Evolutionary conservation across 2,329 filamentous ascomycete species (phyloP), one percentile per base, ranked within the genome.

Genomic region (Fusarium continuum): DNA sequence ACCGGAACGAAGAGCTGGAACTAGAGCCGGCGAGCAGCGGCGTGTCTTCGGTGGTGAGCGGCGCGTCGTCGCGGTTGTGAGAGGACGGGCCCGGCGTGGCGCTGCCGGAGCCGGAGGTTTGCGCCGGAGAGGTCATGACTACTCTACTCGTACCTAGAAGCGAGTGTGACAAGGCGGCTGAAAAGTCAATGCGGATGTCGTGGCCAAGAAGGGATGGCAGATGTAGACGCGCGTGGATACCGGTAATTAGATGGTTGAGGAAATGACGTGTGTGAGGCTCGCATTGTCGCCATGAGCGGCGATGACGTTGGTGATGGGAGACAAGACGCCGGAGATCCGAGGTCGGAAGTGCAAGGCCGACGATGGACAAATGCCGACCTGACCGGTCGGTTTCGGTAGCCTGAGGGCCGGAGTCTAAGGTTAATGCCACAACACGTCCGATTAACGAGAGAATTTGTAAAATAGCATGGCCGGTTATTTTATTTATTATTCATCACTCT

Each of bases 31-130:
- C 35, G 23, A 72, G 47, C 16, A 72, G 45, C 2, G 70, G 70
- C 17, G 70, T 71, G 47, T 65, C 51, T 40, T 71, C 69, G 11
- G 59, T 61, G 20, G 28, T 35, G n/a, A 13, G 19, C 17, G 38
- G 13, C 29, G 35, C 22, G 17, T 48, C 51, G 22, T 55, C 34
- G 40, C n/a, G 45, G 39, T 32, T 22, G 40, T 38, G n/a, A 23
- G 55, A 31, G 9, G 55, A 52, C 52, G 39, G 55, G 14, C 47
- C 45, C 32, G 40, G 58, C 8, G 35, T 41, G 51, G 54, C 43
- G 34, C 35, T 32, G 55, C 60, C 56, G 56, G 56, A 29, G 20
- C 34, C 23, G 44, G 43, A 8, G 43, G 28, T 38, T 26, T 32
- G 41, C 6, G 13, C 17, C 14, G 44, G 40, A 41, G 62, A 51